Percentiles rank a stretch among this genome's conserved stretches.
Conservation (phyloP, 345 rosid genomes). For the Bruguiera parviflora region DNA sequence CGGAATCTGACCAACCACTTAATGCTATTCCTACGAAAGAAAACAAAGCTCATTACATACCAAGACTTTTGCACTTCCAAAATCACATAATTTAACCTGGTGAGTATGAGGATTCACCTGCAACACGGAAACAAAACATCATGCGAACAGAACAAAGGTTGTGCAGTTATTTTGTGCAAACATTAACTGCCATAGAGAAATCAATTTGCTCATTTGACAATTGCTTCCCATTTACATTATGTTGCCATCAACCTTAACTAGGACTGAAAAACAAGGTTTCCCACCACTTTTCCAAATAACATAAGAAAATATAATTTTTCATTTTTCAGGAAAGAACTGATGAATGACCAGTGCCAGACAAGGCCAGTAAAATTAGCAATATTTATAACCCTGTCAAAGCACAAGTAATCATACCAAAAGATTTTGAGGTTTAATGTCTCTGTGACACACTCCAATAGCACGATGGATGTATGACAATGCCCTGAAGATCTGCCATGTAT, state of each 20-base stretch:
- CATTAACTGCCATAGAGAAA: background rate
- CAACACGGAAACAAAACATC: slow-evolving; percentile 2
- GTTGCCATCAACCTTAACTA: background rate
- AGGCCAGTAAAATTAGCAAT: background rate
- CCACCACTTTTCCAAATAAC: background rate
- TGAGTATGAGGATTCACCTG: slow-evolving; percentile 99
- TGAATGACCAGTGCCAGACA: too few relatives aligned
- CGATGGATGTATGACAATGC: slow-evolving; percentile 89
- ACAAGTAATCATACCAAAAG: slow-evolving; percentile 57
- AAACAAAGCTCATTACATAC: slow-evolving; percentile 35
- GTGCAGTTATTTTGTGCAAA: background rate
- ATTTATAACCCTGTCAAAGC: background rate
- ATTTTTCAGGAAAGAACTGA: background rate
- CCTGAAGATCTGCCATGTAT: slow-evolving; percentile 72
- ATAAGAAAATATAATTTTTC: background rate
- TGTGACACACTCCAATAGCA: slow-evolving; percentile 82
- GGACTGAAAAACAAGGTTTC: background rate
- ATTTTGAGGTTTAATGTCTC: slow-evolving; percentile 98
- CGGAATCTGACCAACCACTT: background rate
- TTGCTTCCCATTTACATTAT: background rate
- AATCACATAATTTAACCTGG: slow-evolving; percentile 94
- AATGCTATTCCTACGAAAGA: background rate
- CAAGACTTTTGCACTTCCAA: slow-evolving; percentile 99
- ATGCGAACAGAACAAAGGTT: background rate
- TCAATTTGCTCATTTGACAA: background rate